A percentile compares a stretch with the other conserved stretches of the same genome.
Evolutionary conservation across 2,329 filamentous ascomycete genomes (phyloP).

Genomic region (Aquanectria penicillioides): DNA sequence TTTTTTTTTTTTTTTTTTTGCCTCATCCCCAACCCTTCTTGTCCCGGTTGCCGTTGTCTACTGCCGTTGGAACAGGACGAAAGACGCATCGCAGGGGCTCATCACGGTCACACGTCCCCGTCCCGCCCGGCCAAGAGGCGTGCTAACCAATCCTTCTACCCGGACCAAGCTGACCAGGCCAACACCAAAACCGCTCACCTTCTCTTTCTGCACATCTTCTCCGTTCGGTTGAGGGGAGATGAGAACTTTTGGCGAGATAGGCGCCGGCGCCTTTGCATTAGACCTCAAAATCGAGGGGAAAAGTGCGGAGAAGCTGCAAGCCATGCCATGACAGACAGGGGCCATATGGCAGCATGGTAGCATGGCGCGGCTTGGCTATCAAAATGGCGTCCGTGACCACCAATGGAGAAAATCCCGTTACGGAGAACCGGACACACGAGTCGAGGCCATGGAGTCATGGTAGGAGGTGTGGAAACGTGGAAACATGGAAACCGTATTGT

Average conservation of each 20-base stretch:
- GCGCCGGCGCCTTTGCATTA: neutral
- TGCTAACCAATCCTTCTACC: slow-evolving; percentile 8
- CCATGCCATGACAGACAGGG: slow-evolving; percentile 7
- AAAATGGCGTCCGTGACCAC: neutral
- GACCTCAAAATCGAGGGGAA: slow-evolving; percentile 9
- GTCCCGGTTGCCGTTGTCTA: neutral
- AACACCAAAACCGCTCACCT: slow-evolving; percentile 14
- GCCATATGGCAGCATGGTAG: neutral
- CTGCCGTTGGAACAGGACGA: neutral
- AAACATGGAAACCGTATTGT: slow-evolving; percentile 39
- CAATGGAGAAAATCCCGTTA: neutral
- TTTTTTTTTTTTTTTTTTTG: neutral
- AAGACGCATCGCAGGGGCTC: neutral
- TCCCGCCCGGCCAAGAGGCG: neutral
- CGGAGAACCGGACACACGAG: neutral
- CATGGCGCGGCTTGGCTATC: slow-evolving; percentile 3
- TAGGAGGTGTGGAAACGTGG: neutral
- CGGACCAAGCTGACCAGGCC: neutral
- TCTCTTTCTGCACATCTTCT: slow-evolving; percentile 1
- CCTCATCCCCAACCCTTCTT: too few relatives aligned
- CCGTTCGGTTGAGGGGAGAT: slow-evolving; percentile 8
- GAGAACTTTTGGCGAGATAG: slow-evolving; percentile 3
- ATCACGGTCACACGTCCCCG: neutral
- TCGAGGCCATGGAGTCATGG: neutral
- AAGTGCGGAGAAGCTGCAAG: slow-evolving; percentile 23